A percentile compares a stretch with the other conserved stretches of the same genome.
Conservation (phyloP, 2,329 filamentous ascomycete species). For the Penicillium sp. region DNA sequence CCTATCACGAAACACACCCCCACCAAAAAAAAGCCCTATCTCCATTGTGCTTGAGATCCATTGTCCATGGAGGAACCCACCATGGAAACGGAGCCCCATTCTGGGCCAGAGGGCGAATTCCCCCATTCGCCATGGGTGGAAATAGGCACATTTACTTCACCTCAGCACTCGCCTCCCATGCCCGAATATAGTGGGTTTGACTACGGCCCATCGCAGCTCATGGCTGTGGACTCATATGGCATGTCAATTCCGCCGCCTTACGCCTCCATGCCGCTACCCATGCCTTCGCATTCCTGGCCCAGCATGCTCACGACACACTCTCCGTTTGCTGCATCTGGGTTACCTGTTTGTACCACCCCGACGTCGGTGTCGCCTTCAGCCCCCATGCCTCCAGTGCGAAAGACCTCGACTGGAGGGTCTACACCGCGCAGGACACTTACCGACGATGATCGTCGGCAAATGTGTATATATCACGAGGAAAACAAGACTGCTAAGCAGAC, state of each 20-base stretch:
- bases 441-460: conserved; percentile 76
- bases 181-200: conserved; percentile 58
- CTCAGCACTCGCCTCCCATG: conserved; percentile 62
- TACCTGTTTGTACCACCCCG: conserved; percentile 48
- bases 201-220: conserved; percentile 55
- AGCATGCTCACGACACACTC: conserved; percentile 69
- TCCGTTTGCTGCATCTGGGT: conserved; percentile 53
- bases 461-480: conserved; percentile 89
- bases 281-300: conserved; percentile 63
- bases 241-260: conserved; percentile 52
- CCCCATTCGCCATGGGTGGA: conserved; percentile 40
- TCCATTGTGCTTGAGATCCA: neutral
- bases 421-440: conserved; percentile 80
- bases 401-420: conserved; percentile 40
- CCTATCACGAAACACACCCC: neutral
- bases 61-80: conserved; percentile 38
- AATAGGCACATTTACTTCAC: conserved; percentile 40
- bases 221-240: conserved; percentile 50
- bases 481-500: conserved; percentile 88
- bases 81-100: conserved; percentile 41
- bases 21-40: neutral
- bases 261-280: conserved; percentile 58
- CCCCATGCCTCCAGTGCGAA: conserved; percentile 27
- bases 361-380: conserved; percentile 47
- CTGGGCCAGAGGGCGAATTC: conserved; percentile 39